These are phyloP conservation scores for Kodamaea neixiangensis DNA, from an alignment of 805 yeast species.

Conservation along the genomic window DNA sequence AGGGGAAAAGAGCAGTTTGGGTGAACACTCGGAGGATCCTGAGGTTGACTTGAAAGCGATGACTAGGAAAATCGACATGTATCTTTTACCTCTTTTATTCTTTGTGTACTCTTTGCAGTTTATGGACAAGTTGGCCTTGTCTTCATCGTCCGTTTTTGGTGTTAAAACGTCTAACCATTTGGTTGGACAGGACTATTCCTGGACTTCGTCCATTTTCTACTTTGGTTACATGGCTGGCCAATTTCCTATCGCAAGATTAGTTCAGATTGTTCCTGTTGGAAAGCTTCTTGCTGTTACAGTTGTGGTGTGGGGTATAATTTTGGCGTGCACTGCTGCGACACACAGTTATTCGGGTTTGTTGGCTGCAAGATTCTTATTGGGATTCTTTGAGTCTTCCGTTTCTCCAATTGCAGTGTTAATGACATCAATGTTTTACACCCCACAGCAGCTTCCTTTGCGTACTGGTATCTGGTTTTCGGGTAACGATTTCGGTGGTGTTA, in stretches of 20 bases:
- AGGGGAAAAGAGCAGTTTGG: background rate
- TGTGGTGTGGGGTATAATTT: conserved; percentile 62
- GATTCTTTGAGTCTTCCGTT: conserved; percentile 39
- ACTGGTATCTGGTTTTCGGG: conserved; percentile 39
- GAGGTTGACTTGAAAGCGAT: conserved; percentile 7
- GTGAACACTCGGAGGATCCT: background rate
- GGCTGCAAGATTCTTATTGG: conserved; percentile 40
- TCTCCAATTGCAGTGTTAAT: conserved; percentile 43
- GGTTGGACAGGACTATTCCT: conserved; percentile 43
- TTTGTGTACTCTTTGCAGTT: conserved; percentile 52
- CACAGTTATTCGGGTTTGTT: conserved; percentile 44
- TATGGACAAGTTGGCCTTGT: conserved; percentile 59
- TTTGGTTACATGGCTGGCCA: conserved; percentile 64
- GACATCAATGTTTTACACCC: conserved; percentile 36
- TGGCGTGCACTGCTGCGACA: conserved; percentile 51
- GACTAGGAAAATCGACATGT: conserved; percentile 50
- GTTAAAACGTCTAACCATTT: conserved; percentile 46
- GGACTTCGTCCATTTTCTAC: conserved; percentile 46
- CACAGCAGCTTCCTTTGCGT: conserved; percentile 35
- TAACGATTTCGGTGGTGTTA: conserved; percentile 38
- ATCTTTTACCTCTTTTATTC: conserved; percentile 52
- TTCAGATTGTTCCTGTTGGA: conserved; percentile 61
- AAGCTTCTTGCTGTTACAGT: conserved; percentile 50
- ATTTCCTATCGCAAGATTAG: conserved; percentile 43
- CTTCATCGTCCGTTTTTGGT: conserved; percentile 57